Base-by-base conservation (phyloP, 805 yeast species). In the Schwanniomyces occidentalis region DNA sequence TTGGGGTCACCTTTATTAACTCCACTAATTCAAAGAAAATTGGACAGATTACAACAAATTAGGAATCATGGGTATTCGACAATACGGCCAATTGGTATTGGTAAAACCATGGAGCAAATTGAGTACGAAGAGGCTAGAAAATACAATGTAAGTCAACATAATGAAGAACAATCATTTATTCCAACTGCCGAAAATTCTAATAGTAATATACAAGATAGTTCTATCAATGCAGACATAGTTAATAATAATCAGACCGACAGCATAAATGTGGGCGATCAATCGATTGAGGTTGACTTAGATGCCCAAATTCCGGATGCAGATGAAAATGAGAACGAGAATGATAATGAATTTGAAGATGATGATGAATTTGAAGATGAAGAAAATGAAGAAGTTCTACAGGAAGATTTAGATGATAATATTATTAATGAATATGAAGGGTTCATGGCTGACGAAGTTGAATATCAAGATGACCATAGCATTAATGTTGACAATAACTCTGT, bases 401-500 rank as follows among this genome's bases (percentile, higher is more conserved):
- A 38, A 8, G 44, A 40, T 20, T 27, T 37, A 17, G 46, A 37
- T 15, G 47, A 35, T 30, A 29, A 40, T 20, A 26, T 22, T 9
- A 30, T 35, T 13, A 38, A 40, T 25, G 57, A 54, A 5, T 67
- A 63, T 31, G 73, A 68, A 32, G 73, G 70, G 5, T 69, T 67
- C 37, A 68, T 69, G 73, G 74, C 73, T 2, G 71, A 63, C 24
- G 75, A 69, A 17, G 73, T 67, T 8, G 73, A 69, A 38, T 67
- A 69, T 38, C 73, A 65, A 42, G 54, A 61, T 31, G 73, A 66
- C 40, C 71, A 66, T 42, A 41, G 59, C 30, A 29, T 54, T 18
- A 41, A 44, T 37, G 45, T 49, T 20, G 49, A 48, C 16, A 24
- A 30, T 16, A 32, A 25, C 18, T 24, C 24, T 12, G 17, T 23